These are phyloP conservation scores for Alternaria angustiovoidea DNA, from an alignment of 2,329 filamentous ascomycete species.

Conservation along the genomic window DNA sequence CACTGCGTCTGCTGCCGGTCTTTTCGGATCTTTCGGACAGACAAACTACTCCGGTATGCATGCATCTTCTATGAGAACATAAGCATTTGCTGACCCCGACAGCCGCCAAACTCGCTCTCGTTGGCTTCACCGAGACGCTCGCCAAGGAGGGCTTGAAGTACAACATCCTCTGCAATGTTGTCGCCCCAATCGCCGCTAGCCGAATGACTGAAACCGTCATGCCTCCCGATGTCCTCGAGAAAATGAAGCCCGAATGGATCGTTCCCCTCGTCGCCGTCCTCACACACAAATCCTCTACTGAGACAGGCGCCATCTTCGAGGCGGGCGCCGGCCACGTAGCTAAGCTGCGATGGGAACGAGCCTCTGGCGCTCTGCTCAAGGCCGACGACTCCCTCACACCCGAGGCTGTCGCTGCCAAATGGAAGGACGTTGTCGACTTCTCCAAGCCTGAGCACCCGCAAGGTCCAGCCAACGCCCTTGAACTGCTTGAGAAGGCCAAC, in stretches of 20 bases:
- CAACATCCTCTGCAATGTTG: constrained; percentile 94
- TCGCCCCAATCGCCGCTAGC: constrained; percentile 93
- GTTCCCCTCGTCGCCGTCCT: constrained; percentile 91
- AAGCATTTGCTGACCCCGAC: constrained; percentile 31
- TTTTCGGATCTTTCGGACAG: constrained; percentile 96
- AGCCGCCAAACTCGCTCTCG: constrained; percentile 92
- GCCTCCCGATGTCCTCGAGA: constrained; percentile 89
- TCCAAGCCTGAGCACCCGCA: constrained; percentile 81
- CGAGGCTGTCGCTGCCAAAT: constrained; percentile 85
- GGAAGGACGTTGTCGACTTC: constrained; percentile 88
- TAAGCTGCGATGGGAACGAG: constrained; percentile 94
- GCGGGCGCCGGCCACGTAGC: constrained; percentile 90
- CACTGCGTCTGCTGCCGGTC: constrained; percentile 92
- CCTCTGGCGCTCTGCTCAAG: constrained; percentile 87
- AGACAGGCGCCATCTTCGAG: constrained; percentile 92
- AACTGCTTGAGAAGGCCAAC: constrained; percentile 60
- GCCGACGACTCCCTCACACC: constrained; percentile 88
- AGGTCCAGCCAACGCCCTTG: constrained; percentile 87
- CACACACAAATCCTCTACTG: constrained; percentile 85
- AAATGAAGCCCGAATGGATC: constrained; percentile 91
- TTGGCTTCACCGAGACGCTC: constrained; percentile 96
- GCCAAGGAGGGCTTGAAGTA: constrained; percentile 98
- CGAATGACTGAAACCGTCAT: constrained; percentile 96
- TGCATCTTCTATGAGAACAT: neutral
- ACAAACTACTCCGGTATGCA: constrained; percentile 83